Percentiles rank a stretch among this genome's conserved stretches.
These are phyloP conservation scores for Tuber microsphaerosporum DNA, from an alignment of 495 filamentous ascomycete species.

Conservation along the genomic window DNA sequence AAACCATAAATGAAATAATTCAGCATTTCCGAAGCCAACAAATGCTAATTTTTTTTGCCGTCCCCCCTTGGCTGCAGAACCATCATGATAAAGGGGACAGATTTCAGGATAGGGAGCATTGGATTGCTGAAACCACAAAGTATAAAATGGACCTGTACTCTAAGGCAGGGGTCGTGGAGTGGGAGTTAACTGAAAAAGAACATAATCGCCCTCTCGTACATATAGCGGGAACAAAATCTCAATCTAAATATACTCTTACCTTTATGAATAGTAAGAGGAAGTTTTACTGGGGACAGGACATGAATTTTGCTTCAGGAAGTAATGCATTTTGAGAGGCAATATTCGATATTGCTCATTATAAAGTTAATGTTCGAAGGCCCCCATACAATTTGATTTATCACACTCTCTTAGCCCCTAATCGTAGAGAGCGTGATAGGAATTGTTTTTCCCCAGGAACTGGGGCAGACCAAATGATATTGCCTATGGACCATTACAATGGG, in stretches of 20 bases:
- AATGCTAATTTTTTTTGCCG: too few species aligned
- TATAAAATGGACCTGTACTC: constrained; percentile 13
- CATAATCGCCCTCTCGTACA: background rate
- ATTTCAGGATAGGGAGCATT: background rate
- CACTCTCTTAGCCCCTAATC: background rate
- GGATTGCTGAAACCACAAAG: background rate
- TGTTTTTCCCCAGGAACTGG: background rate
- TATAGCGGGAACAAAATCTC: background rate
- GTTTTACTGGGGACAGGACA: background rate
- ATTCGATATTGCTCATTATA: background rate
- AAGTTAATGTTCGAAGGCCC: background rate
- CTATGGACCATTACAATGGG: background rate
- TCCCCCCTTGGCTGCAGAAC: too few species aligned
- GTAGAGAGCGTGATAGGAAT: background rate
- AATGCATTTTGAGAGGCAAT: background rate
- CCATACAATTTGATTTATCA: background rate
- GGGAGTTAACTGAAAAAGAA: background rate
- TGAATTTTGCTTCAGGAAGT: background rate
- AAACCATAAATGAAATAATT: background rate
- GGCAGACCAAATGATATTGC: background rate
- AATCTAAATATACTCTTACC: background rate
- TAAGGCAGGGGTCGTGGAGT: background rate
- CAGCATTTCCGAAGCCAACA: constrained; percentile 11
- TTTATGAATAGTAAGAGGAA: too few species aligned
- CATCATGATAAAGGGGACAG: too few species aligned